These are phyloP conservation scores for Pyrenula massariospora DNA, from an alignment of 495 filamentous ascomycete genomes.

Conservation along the genomic window DNA sequence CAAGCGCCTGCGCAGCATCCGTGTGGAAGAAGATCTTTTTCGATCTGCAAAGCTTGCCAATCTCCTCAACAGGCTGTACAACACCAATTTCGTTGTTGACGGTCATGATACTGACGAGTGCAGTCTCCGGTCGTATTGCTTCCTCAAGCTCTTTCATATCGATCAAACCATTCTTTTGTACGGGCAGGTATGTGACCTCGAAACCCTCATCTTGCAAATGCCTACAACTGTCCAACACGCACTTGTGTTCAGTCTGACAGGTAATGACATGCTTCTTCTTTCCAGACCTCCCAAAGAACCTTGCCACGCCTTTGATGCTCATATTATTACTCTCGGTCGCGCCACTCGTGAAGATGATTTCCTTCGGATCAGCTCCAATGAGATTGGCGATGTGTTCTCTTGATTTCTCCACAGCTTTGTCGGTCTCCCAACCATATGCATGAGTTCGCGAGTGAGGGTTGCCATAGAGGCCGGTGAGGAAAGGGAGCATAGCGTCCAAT, in stretches of 20 bases:
- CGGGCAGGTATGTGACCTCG: conserved; percentile 90
- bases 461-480: conserved; percentile 83
- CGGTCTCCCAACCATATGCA: conserved; percentile 97
- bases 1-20: conserved; percentile 92
- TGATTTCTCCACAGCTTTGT: conserved; percentile 82
- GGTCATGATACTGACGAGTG: conserved; percentile 91
- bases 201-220: conserved; percentile 96
- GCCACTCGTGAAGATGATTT: conserved; percentile 97
- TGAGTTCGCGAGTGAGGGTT: conserved; percentile 97
- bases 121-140: conserved; percentile 83
- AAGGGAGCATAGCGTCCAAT: conserved; percentile 93
- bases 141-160: conserved; percentile 77
- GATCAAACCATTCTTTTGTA: conserved; percentile 72
- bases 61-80: conserved; percentile 87
- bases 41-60: conserved; percentile 79
- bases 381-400: conserved; percentile 71
- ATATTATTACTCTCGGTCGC: conserved; percentile 99
- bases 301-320: conserved; percentile 94
- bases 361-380: conserved; percentile 90
- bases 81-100: conserved; percentile 99
- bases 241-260: conserved; percentile 96
- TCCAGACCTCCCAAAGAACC: conserved; percentile 82
- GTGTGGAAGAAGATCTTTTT: conserved; percentile 98
- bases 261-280: conserved; percentile 99
- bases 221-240: conserved; percentile 90